phyloP scores from a whole-genome alignment of 371 early-diverging fungal genomes.

The Smittium mucronatum region DNA sequence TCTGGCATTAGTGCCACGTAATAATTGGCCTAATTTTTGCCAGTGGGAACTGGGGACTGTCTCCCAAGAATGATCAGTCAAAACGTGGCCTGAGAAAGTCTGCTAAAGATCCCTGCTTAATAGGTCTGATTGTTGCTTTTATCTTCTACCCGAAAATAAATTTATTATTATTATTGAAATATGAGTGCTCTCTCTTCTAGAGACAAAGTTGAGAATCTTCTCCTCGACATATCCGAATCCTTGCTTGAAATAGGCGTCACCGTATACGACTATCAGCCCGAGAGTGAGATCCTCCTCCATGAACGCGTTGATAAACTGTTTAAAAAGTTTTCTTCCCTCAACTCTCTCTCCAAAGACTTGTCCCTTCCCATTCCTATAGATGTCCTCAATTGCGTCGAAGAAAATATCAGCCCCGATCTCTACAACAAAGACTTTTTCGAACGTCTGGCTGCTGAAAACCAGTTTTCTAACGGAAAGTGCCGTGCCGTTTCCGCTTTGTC shows the following conservation, averaged over 20 bases:
- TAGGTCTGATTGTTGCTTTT: too few relatives aligned
- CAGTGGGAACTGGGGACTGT: too few relatives aligned
- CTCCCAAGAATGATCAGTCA: too few relatives aligned
- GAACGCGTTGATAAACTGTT: slow-evolving; percentile 41
- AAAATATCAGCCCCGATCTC: slow-evolving; percentile 56
- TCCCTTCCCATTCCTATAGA: slow-evolving; percentile 50
- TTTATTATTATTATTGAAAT: too few relatives aligned
- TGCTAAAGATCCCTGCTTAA: too few relatives aligned
- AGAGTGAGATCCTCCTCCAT: slow-evolving; percentile 23
- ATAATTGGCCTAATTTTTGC: too few relatives aligned
- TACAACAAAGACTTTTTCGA: slow-evolving; percentile 60
- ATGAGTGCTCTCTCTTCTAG: too few relatives aligned
- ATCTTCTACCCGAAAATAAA: too few relatives aligned
- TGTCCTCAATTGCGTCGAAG: slow-evolving; percentile 43
- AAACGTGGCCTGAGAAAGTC: too few relatives aligned
- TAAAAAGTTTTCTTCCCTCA: slow-evolving; percentile 42
- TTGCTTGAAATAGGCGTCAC: slow-evolving; percentile 17
- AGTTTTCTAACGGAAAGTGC: slow-evolving; percentile 62
- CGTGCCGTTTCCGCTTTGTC: too few relatives aligned
- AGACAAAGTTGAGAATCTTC: slow-evolving; percentile 16
- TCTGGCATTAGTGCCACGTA: too few relatives aligned
- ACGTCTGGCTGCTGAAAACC: slow-evolving; percentile 62
- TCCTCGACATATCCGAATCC: slow-evolving; percentile 8
- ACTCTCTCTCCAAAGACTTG: slow-evolving; percentile 43
- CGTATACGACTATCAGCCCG: slow-evolving; percentile 25